A percentile compares a stretch with the other conserved stretches of the same genome.
Conservation (phyloP, 768 basidiomycete species). For the Hericium alpestre region DNA sequence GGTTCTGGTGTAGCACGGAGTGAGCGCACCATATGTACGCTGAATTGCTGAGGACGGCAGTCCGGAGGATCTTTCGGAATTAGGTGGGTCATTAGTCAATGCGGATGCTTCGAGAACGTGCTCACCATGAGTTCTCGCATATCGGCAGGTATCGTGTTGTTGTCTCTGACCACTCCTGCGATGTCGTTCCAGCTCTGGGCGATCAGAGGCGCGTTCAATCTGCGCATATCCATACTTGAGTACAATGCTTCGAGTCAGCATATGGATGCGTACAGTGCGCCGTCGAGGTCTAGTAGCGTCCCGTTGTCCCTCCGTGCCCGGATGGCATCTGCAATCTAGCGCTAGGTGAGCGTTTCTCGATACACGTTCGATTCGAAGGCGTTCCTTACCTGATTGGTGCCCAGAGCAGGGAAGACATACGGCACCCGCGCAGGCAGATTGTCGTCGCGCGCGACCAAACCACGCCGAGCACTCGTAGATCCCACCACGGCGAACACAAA, state of each 20-base stretch:
- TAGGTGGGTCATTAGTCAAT: neutral
- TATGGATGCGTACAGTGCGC: conserved; percentile 22
- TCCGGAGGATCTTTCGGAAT: conserved; percentile 18
- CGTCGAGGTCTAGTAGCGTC: conserved; percentile 29
- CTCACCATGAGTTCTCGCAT: conserved; percentile 30
- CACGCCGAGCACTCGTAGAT: no score
- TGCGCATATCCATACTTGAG: neutral
- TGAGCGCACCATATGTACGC: conserved; percentile 15
- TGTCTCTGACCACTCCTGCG: conserved; percentile 20
- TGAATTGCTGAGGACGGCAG: conserved; percentile 17
- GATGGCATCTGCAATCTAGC: conserved; percentile 28
- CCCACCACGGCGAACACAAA: no score
- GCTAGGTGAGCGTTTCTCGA: no score
- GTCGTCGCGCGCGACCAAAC: conserved; percentile 19
- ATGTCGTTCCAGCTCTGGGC: conserved; percentile 25
- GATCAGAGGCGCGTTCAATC: conserved; percentile 12
- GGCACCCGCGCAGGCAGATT: conserved; percentile 32
- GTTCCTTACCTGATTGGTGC: conserved; percentile 1
- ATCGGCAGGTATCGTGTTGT: conserved; percentile 14
- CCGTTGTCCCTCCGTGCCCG: conserved; percentile 24
- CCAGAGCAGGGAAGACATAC: conserved; percentile 30
- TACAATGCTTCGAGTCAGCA: neutral
- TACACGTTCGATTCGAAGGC: no score
- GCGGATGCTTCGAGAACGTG: neutral
- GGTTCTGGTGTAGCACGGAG: neutral